Base-by-base conservation (phyloP, 2,329 filamentous ascomycete genomes). In the Venturia asperata region DNA sequence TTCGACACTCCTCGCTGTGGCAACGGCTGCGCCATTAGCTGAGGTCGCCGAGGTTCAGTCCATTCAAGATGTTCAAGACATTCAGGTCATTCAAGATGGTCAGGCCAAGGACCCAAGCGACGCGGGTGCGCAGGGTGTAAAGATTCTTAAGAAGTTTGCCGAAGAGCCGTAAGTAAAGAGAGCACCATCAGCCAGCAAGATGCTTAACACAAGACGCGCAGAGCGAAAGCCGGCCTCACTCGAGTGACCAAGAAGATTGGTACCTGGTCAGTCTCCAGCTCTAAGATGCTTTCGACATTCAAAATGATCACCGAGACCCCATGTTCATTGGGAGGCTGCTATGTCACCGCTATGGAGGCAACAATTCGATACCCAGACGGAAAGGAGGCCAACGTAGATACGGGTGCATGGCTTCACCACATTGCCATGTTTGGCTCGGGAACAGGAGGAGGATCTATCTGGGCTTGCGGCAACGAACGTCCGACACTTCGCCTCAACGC, bases 391-490 rank as follows among this genome's bases (percentile, higher is more conserved):
- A 66, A 66, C 24, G 49, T 64, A 11, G 64, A 66, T 24, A 52
- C 60, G 1, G 34, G 34, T 21, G 64, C 64, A 30, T 66, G 64
- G 64, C 64, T 66, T 30, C 64, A 66, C 39, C 64, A 66, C 52
- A 66, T 66, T 21, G 61, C 64, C n/a, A 42, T 66, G 39, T 63
- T 64, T 34, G 63, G 63, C 13, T 43, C 47, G 10, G 63, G 63
- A 11, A 49, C 47, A 24, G 63, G 63, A 61, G 64, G 60, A 64
- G 55, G 61, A 0, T 56, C 64, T 10, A 55, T 66, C 19, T 66
- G 64, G 64, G 64, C 64, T 39, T 42, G 39, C 41, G 64, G 64
- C 15, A 66, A 66, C 62, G 64, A 66, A 45, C 64, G 64, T 19
- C 64, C 64, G 7, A 66, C 60, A 2, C 64, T 66, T 24, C 60